Evolutionary conservation across 2,329 filamentous ascomycete species (phyloP), one percentile per base, ranked within the genome.

Genomic region (Botrytis paeoniae): DNA sequence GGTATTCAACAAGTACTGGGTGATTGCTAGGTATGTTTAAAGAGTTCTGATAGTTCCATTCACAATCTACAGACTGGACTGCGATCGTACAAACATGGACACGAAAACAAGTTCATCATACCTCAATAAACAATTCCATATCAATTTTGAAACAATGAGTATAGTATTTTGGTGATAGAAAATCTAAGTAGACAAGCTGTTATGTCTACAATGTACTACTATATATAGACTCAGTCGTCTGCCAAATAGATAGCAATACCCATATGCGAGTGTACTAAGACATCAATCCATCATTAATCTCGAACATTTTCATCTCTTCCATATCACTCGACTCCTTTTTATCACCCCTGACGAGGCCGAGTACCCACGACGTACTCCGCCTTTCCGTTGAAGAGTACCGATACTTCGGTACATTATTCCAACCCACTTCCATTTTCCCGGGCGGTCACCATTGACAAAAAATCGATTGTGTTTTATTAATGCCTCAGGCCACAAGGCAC

Each of bases 381-480:
- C n/a, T 57, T 57, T 57, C 51, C 51, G n/a, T 59, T 22, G 29
- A 59, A 32, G 29, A 35, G 29, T 32, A 22, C 37, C 39, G 20
- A 43, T 61, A 39, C 57, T 63, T 70, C 69, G 60, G 69, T 57
- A 57, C 51, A 29, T 43, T 70, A 29, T 43, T 70, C 22, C 22
- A n/a, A 57, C 20, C 22, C 45, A 45, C 29, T 22, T 54, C 43
- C 43, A 8, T 3, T 7, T 14, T 51, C 32, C 64, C 64, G 22
- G 45, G 45, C 64, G 45, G 64, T 54, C 35, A 54, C 25, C 7
- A 7, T 16, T 37, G 39, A n/a, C 68, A 60, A 29, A 70, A 62
- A 61, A 14, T 14, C 12, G 10, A 16, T 51, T 18, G 14, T 14
- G 4, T 4, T 14, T 14, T 1, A 5, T 51, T 4, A 0, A 25